Evolutionary conservation across 768 basidiomycete species (phyloP).

Genomic region (Botryobasidium botryosum): DNA sequence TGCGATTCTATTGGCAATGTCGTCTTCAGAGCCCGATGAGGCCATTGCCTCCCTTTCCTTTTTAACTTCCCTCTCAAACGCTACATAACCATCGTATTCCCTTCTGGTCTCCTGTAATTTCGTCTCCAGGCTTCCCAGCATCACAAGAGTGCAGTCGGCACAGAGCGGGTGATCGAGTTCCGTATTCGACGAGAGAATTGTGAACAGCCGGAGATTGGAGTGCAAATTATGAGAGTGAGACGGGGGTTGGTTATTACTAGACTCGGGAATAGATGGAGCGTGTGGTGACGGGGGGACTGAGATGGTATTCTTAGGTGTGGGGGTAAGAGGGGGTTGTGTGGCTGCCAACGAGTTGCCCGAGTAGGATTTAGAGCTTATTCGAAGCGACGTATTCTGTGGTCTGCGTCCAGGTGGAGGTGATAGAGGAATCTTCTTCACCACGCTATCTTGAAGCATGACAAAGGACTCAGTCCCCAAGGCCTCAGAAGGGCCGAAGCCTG

Average conservation of each 20-base stretch:
- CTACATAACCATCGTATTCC: slow-evolving; percentile 84
- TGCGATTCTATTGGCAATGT: slow-evolving; percentile 53
- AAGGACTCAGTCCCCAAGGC: slow-evolving; percentile 61
- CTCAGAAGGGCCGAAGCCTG: slow-evolving; percentile 20
- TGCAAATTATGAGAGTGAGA: slow-evolving; percentile 29
- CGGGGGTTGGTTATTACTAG: neutral
- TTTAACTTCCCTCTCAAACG: slow-evolving; percentile 75
- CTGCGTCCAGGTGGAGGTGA: too few relatives aligned
- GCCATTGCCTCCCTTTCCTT: slow-evolving; percentile 45
- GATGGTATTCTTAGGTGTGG: slow-evolving; percentile 18
- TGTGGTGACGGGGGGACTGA: slow-evolving; percentile 29
- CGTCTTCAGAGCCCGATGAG: slow-evolving; percentile 8
- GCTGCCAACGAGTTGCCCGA: slow-evolving; percentile 22
- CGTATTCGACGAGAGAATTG: slow-evolving; percentile 55
- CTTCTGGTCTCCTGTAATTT: slow-evolving; percentile 82
- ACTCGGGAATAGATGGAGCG: slow-evolving; percentile 38
- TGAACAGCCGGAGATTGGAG: slow-evolving; percentile 57
- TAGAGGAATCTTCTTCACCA: slow-evolving; percentile 59
- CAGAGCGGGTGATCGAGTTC: slow-evolving; percentile 90
- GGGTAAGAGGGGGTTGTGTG: slow-evolving; percentile 16
- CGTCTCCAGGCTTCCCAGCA: slow-evolving; percentile 55
- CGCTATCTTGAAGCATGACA: slow-evolving; percentile 74
- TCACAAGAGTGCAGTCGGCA: slow-evolving; percentile 76
- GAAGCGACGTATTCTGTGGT: too few relatives aligned
- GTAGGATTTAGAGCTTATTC: too few relatives aligned